Evolutionary conservation across 78 protist species (phyloP).

Genomic region (Chrysochromulina tobinii): DNA sequence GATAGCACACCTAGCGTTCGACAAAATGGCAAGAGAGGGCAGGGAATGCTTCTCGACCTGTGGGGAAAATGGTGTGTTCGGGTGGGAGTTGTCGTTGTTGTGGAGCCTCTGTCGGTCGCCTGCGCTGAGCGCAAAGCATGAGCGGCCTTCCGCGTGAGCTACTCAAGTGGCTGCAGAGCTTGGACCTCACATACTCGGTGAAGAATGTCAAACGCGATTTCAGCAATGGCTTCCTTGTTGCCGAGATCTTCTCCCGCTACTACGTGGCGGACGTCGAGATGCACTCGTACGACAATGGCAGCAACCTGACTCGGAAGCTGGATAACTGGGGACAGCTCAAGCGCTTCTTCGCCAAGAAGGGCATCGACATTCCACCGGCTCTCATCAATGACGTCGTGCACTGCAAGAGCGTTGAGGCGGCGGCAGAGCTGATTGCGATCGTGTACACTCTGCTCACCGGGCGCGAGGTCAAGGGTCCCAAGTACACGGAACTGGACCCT

Average conservation of each 20-base stretch:
- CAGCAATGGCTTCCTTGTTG: conserved; percentile 79
- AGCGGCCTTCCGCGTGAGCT: conserved; percentile 61
- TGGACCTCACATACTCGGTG: conserved; percentile 67
- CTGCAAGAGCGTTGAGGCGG: conserved; percentile 41
- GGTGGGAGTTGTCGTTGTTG: too few relatives aligned
- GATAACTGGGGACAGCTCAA: conserved; percentile 69
- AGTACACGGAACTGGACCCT: background rate
- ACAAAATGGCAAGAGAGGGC: too few relatives aligned
- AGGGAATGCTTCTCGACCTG: too few relatives aligned
- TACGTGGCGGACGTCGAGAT: conserved; percentile 66
- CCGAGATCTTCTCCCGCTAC: conserved; percentile 83
- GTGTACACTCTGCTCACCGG: conserved; percentile 50
- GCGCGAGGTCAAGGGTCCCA: background rate
- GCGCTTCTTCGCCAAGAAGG: conserved; percentile 41
- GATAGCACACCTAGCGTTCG: too few relatives aligned
- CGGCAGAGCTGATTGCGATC: background rate
- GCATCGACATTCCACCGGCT: background rate
- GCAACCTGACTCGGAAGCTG: conserved; percentile 22
- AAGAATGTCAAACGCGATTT: conserved; percentile 72
- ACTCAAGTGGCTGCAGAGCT: conserved; percentile 75
- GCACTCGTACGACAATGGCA: conserved; percentile 81
- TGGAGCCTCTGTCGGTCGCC: too few relatives aligned
- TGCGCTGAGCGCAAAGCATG: background rate
- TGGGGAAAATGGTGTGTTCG: too few relatives aligned
- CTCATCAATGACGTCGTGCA: conserved; percentile 41